Evolutionary conservation across 345 rosid species (phyloP).

Genomic region (Salix dunnii): DNA sequence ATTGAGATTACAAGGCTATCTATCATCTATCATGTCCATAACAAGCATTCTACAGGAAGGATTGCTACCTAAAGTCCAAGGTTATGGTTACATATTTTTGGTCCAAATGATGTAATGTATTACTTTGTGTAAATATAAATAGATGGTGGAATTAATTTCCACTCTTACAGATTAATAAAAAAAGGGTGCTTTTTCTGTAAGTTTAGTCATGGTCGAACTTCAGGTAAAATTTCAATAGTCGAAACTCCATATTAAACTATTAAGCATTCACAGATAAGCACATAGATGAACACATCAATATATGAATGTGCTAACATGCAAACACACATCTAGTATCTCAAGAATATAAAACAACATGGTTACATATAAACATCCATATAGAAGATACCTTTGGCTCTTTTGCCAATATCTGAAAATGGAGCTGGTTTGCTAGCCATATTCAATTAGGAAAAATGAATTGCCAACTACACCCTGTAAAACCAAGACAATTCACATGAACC

Average conservation of each 20-base stretch:
- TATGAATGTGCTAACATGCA: neutral
- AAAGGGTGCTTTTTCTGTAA: neutral
- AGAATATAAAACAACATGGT: neutral
- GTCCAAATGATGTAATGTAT: neutral
- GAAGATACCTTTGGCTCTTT: slow-evolving; percentile 59
- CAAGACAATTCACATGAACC: neutral
- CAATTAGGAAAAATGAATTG: slow-evolving; percentile 7
- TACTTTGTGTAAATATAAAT: neutral
- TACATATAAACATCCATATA: neutral
- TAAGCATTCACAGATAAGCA: neutral
- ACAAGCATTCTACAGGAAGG: neutral
- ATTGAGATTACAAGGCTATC: neutral
- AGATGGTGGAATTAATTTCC: neutral
- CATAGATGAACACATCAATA: neutral
- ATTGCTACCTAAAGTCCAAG: neutral
- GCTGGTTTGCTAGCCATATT: slow-evolving; percentile 71
- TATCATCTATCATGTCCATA: neutral
- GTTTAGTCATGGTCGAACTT: neutral
- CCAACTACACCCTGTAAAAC: slow-evolving; percentile 20
- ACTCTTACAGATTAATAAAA: neutral
- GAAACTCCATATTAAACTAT: neutral
- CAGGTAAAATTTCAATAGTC: neutral
- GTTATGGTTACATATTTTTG: neutral
- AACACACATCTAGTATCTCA: neutral
- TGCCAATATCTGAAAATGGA: slow-evolving; percentile 70